Percentiles rank a stretch among this genome's conserved stretches.
Conservation (phyloP, 2,329 filamentous ascomycete genomes). For the Drechslerella coelobrocha region DNA sequence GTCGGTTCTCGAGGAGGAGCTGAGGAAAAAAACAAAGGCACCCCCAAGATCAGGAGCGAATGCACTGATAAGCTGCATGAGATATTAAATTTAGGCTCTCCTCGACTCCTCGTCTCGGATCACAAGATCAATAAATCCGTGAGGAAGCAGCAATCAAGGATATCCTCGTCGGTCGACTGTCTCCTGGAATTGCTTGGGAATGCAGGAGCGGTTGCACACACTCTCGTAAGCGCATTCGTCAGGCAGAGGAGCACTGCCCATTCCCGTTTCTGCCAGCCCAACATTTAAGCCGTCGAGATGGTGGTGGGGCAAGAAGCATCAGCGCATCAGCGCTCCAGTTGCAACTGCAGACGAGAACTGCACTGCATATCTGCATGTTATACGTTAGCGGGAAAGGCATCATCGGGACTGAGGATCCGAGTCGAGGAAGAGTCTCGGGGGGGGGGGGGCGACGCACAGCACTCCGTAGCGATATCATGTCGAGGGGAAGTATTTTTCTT, state of each 20-base stretch:
- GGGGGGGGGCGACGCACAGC: too few relatives aligned
- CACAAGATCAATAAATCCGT: constrained; percentile 46
- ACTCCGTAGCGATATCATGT: too few relatives aligned
- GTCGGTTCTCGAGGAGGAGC: constrained; percentile 41
- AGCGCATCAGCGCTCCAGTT: too few relatives aligned
- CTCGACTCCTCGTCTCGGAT: constrained; percentile 37
- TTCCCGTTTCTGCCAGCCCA: constrained; percentile 27
- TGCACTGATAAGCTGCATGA: constrained; percentile 49
- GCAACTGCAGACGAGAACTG: too few relatives aligned
- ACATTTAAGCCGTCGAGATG: constrained; percentile 12
- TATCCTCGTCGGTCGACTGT: constrained; percentile 46
- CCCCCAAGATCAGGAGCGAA: too few relatives aligned
- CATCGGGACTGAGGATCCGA: too few relatives aligned
- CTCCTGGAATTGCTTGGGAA: constrained; percentile 44
- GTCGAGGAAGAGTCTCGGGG: too few relatives aligned
- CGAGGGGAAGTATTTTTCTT: too few relatives aligned
- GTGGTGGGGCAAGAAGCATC: too few relatives aligned
- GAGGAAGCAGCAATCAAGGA: constrained; percentile 47
- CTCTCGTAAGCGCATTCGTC: constrained; percentile 50
- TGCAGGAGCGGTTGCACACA: constrained; percentile 49
- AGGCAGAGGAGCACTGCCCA: constrained; percentile 40
- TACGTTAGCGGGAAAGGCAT: too few relatives aligned
- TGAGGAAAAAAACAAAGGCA: constrained; percentile 20
- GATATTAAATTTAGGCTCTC: constrained; percentile 38
- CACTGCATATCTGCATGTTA: too few relatives aligned